Evolutionary conservation across 306 rosid genomes (phyloP), one percentile per base, ranked within the genome.

Genomic region (Lathyrus oleraceus): DNA sequence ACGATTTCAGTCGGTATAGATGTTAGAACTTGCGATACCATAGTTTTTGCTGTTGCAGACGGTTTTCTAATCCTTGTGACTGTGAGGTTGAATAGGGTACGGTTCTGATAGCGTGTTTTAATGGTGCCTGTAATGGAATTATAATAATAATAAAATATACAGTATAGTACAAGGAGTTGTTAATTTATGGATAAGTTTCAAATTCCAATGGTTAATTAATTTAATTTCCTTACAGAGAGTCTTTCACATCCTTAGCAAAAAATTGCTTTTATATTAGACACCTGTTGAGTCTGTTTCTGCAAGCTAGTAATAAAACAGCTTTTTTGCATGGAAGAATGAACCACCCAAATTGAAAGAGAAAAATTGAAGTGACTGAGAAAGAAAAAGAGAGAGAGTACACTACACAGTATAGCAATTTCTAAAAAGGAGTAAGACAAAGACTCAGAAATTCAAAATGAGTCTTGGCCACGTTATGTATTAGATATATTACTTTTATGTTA

Each of bases 271-370:
- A 35, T 6, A 35, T 35, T 35, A 35, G 10, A 35, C 39, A 35
- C 82, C 85, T 79, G 49, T 87, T 92, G 85, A 74, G 80, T 85
- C 23, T 65, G 42, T 82, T 84, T 83, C 93, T 85, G 89, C 89
- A 80, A 86, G 82, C 91, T 85, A 56, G 62, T 52, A 19, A 11
- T 11, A 83, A 81, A 78, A 76, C 89, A 84, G 88, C 92, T 87
- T 91, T 94, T 94, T 84, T 91, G 89, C 90, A 79, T 90, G 69
- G 91, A 83, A 84, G 76, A 88, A 82, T 61, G 97, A 86, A 89
- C 97, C 96, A 71, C 36, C 75, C 82, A 40, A 82, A 75, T 76
- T 86, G 73, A 77, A 70, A 66, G 60, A 63, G 35, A 69, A 65
- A 69, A 59, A 49, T 56, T 57, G 62, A 65, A 64, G 40, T 9